Conservation (phyloP, 345 rosid genomes). For the Gossypioides kirkii region DNA sequence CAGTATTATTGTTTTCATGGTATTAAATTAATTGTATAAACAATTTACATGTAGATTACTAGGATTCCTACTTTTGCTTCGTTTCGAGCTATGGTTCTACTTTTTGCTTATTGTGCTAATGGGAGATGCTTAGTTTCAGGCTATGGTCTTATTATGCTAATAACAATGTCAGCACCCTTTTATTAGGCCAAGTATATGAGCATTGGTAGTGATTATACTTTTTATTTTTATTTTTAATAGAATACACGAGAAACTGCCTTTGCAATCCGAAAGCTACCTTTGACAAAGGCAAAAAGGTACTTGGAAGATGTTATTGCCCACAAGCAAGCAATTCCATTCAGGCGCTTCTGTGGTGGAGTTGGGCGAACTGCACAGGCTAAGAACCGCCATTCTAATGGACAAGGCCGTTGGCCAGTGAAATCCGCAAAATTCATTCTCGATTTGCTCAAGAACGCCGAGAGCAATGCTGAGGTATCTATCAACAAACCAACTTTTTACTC, state of each 20-base stretch:
- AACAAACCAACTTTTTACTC: not conserved
- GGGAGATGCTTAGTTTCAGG: not conserved
- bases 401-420: conserved; percentile 33
- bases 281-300: conserved; percentile 66
- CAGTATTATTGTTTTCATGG: too few species aligned
- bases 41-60: too few species aligned
- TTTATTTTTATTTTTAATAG: conserved; percentile 19
- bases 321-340: conserved; percentile 86
- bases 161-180: not conserved
- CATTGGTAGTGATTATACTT: not conserved
- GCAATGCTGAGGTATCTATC: conserved; percentile 55
- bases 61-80: too few species aligned
- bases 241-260: conserved; percentile 72
- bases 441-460: conserved; percentile 11
- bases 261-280: conserved; percentile 54
- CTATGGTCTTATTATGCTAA: not conserved
- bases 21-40: too few species aligned
- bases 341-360: conserved; percentile 67
- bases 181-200: not conserved
- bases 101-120: too few species aligned
- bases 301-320: conserved; percentile 72
- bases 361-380: conserved; percentile 82
- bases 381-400: conserved; percentile 75
- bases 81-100: too few species aligned
- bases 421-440: too few species aligned